These are phyloP conservation scores for Plasmopara viticola DNA, from an alignment of 352 stramenopile species.

Conservation along the genomic window DNA sequence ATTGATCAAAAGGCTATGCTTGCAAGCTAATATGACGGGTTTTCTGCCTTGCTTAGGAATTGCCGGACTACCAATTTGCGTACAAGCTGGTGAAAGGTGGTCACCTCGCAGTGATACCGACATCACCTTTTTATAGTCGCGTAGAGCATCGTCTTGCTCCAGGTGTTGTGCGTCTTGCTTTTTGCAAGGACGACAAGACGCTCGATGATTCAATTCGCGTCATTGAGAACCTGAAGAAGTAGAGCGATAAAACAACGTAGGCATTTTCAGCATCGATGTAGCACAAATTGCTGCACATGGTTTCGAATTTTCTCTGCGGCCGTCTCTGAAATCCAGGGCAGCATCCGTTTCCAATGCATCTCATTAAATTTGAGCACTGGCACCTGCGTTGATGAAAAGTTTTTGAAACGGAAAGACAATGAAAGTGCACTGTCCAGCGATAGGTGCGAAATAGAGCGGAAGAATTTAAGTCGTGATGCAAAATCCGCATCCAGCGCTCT, in stretches of 20 bases:
- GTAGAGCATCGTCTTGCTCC: slow-evolving; percentile 74
- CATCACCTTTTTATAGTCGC: slow-evolving; percentile 89
- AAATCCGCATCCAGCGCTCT: slow-evolving; percentile 44
- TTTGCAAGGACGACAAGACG: slow-evolving; percentile 96
- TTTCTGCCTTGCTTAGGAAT: slow-evolving; percentile 37
- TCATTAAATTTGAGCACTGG: slow-evolving; percentile 75
- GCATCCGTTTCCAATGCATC: slow-evolving; percentile 83
- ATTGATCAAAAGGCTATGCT: neutral
- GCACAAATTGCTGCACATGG: slow-evolving; percentile 32
- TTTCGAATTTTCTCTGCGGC: slow-evolving; percentile 44
- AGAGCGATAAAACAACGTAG: slow-evolving; percentile 14
- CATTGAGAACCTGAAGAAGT: slow-evolving; percentile 50
- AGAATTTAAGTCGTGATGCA: slow-evolving; percentile 49
- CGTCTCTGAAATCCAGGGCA: slow-evolving; percentile 66
- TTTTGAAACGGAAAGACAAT: slow-evolving; percentile 72
- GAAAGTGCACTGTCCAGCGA: slow-evolving; percentile 58
- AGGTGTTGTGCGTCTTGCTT: slow-evolving; percentile 88
- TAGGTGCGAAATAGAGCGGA: slow-evolving; percentile 39
- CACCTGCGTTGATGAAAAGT: slow-evolving; percentile 50
- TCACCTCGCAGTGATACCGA: slow-evolving; percentile 91
- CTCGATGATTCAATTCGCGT: slow-evolving; percentile 80
- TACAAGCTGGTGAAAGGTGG: slow-evolving; percentile 88
- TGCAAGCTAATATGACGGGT: neutral
- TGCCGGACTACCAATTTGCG: slow-evolving; percentile 82
- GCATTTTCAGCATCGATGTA: slow-evolving; percentile 12